phyloP scores from a whole-genome alignment of 768 basidiomycete genomes.

The Rhodotorula toruloides region DNA sequence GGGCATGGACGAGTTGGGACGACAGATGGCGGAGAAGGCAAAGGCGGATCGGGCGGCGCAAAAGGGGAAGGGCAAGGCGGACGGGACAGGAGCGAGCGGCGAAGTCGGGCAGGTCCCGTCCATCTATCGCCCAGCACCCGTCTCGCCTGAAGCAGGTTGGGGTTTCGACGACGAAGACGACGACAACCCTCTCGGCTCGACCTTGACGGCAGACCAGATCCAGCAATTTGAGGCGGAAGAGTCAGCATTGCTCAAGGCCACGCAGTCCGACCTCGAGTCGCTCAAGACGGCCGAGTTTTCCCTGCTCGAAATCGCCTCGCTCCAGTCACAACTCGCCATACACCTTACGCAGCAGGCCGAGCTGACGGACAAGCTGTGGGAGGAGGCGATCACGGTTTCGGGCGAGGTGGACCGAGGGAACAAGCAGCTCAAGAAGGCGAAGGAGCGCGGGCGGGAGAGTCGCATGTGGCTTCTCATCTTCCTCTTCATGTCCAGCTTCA shows the following conservation, averaged over 20 bases:
- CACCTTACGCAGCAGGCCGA: conserved; percentile 87
- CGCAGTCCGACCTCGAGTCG: conserved; percentile 77
- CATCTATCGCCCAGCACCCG: conserved; percentile 41
- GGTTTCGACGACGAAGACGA: conserved; percentile 55
- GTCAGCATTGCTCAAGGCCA: conserved; percentile 71
- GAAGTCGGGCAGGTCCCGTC: conserved; percentile 24
- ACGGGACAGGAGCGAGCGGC: background rate
- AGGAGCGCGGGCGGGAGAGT: conserved; percentile 75
- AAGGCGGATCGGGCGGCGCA: conserved; percentile 50
- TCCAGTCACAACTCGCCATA: conserved; percentile 85
- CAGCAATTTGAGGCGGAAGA: conserved; percentile 92
- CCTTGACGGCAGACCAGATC: conserved; percentile 78
- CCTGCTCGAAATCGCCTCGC: conserved; percentile 81
- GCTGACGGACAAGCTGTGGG: conserved; percentile 85
- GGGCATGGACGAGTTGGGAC: conserved; percentile 45
- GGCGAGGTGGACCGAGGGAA: conserved; percentile 85
- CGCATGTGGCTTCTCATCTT: conserved; percentile 86
- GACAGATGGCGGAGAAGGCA: conserved; percentile 1
- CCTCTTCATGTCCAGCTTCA: conserved; percentile 82
- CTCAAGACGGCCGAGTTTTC: conserved; percentile 89
- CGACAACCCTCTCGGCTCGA: conserved; percentile 58
- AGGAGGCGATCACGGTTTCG: conserved; percentile 84
- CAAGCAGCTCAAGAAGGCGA: conserved; percentile 79
- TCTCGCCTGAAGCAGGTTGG: conserved; percentile 50
- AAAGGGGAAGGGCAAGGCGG: conserved; percentile 48